Conservation (phyloP, 2,329 filamentous ascomycete genomes). For the Cordyceps cateniannulata region DNA sequence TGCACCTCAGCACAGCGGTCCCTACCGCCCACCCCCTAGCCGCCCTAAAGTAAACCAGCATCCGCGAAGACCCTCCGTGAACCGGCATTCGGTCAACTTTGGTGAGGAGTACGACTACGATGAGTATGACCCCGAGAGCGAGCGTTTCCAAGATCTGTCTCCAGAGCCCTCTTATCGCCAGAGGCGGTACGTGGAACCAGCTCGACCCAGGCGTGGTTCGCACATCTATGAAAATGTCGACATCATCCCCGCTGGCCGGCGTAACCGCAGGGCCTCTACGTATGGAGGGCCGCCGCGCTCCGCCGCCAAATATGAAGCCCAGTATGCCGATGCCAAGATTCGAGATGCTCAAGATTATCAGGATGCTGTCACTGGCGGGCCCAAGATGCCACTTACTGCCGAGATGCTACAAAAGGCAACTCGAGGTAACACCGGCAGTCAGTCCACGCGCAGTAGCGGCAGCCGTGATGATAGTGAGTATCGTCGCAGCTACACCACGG, state of each 20-base stretch:
- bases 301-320: slow-evolving; percentile 28
- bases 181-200: slow-evolving; percentile 24
- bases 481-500: slow-evolving; percentile 54
- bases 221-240: slow-evolving; percentile 33
- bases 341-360: slow-evolving; percentile 27
- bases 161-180: slow-evolving; percentile 28
- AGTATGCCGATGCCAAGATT: slow-evolving; percentile 32
- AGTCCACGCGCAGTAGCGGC: slow-evolving; percentile 50
- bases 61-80: slow-evolving; percentile 22
- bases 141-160: slow-evolving; percentile 34
- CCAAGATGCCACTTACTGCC: slow-evolving; percentile 49
- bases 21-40: slow-evolving; percentile 23
- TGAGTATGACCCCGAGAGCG: slow-evolving; percentile 27
- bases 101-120: slow-evolving; percentile 33
- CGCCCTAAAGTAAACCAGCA: slow-evolving; percentile 19
- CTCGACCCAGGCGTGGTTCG: slow-evolving; percentile 29
- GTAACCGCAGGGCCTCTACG: slow-evolving; percentile 34
- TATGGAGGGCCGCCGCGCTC: slow-evolving; percentile 30
- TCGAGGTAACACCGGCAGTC: slow-evolving; percentile 43
- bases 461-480: slow-evolving; percentile 60
- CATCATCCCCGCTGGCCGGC: slow-evolving; percentile 32
- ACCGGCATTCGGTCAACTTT: slow-evolving; percentile 27
- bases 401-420: slow-evolving; percentile 47
- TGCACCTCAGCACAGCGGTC: slow-evolving; percentile 24
- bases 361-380: slow-evolving; percentile 34